These are phyloP conservation scores for Hypomontagnella submonticulosa DNA, from an alignment of 495 filamentous ascomycete species.

Conservation along the genomic window DNA sequence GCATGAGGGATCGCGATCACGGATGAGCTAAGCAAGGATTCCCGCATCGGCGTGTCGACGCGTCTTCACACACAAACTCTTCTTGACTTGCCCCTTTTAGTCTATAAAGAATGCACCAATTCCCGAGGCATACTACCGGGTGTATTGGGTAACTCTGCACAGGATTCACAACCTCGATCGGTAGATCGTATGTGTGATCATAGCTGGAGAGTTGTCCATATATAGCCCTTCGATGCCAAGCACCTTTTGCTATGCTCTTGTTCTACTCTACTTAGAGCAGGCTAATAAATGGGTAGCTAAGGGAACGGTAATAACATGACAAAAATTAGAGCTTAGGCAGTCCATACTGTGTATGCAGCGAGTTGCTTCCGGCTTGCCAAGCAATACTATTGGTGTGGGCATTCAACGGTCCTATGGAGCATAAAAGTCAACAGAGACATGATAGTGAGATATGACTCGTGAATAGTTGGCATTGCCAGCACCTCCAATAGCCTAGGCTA, in stretches of 20 bases:
- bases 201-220: no score
- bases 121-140: neutral
- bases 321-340: neutral
- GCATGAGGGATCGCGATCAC: constrained; percentile 47
- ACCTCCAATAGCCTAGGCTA: constrained; percentile 11
- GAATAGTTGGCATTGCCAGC: constrained; percentile 14
- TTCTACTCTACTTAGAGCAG: no score
- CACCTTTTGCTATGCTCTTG: no score
- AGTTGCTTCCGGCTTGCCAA: constrained; percentile 7
- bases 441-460: constrained; percentile 10
- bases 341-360: neutral
- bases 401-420: constrained; percentile 7
- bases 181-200: no score
- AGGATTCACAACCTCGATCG: no score
- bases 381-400: constrained; percentile 24
- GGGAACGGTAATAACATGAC: no score
- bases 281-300: neutral
- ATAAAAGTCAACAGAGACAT: neutral
- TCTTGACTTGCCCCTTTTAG: constrained; percentile 2
- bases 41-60: constrained; percentile 17
- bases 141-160: neutral
- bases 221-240: no score
- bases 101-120: neutral
- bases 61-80: constrained; percentile 16
- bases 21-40: constrained; percentile 34